phyloP scores from a whole-genome alignment of 306 rosid genomes.

The Lathyrus oleraceus region DNA sequence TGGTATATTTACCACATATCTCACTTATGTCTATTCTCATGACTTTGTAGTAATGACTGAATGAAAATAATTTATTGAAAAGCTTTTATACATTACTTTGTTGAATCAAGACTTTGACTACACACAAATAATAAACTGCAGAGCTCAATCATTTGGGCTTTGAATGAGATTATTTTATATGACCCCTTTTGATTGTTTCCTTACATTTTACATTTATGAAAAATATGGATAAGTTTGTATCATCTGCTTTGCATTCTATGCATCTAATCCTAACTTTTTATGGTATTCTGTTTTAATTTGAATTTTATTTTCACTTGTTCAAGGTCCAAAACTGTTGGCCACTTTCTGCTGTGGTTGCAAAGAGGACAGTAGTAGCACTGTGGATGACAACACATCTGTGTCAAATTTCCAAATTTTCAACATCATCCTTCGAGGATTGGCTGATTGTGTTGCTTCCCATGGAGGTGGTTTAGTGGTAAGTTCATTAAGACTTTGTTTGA shows the following conservation, averaged over 20 bases:
- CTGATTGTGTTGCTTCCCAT: slow-evolving; percentile 65
- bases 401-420: slow-evolving; percentile 46
- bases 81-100: background rate
- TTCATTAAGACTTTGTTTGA: background rate
- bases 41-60: slow-evolving; percentile 10
- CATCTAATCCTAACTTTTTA: slow-evolving; percentile 16
- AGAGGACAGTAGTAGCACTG: slow-evolving; percentile 39
- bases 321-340: slow-evolving; percentile 81
- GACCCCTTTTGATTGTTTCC: background rate
- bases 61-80: slow-evolving; percentile 13
- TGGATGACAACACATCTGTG: slow-evolving; percentile 41
- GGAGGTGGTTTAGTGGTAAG: slow-evolving; percentile 62
- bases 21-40: background rate
- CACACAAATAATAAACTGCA: too few relatives aligned
- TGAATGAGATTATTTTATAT: background rate
- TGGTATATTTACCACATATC: background rate
- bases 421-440: slow-evolving; percentile 63
- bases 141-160: too few relatives aligned
- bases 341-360: slow-evolving; percentile 62
- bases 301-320: slow-evolving; percentile 38
- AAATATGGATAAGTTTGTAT: background rate
- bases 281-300: slow-evolving; percentile 10
- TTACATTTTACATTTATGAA: background rate
- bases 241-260: slow-evolving; percentile 24
- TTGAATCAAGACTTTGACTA: slow-evolving; percentile 19